phyloP scores from a whole-genome alignment of 495 filamentous ascomycete genomes.

The Penicillium macrosclerotiorum region DNA sequence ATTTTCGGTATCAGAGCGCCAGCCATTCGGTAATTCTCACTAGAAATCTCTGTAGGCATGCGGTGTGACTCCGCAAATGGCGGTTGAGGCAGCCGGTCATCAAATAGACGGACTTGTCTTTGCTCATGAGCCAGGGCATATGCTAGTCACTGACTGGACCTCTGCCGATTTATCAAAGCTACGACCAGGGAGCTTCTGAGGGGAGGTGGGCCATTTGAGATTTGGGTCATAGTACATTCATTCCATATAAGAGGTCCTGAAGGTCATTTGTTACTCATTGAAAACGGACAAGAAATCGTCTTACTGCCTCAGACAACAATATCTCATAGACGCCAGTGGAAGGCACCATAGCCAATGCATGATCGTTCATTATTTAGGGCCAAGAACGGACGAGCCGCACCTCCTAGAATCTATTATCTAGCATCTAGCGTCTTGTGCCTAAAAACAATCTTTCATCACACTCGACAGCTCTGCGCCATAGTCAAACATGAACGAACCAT shows the following conservation, averaged over 20 bases:
- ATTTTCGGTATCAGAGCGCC: neutral
- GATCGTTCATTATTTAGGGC: too few species aligned
- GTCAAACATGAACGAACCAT: constrained; percentile 29
- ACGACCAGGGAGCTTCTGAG: constrained; percentile 6
- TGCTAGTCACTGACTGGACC: constrained; percentile 51
- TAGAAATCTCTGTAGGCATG: constrained; percentile 38
- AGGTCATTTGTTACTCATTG: too few species aligned
- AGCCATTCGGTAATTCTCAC: too few species aligned
- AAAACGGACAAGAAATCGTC: too few species aligned
- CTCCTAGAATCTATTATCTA: too few species aligned
- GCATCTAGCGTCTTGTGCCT: too few species aligned
- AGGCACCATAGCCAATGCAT: too few species aligned
- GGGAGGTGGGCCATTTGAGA: too few species aligned
- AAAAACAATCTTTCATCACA: constrained; percentile 42
- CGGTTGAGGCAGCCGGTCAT: constrained; percentile 45
- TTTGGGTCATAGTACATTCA: too few species aligned
- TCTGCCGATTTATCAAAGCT: constrained; percentile 15
- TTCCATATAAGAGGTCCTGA: constrained; percentile 1
- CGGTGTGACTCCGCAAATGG: constrained; percentile 58
- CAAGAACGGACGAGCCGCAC: too few species aligned
- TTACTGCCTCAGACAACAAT: too few species aligned
- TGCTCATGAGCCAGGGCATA: constrained; percentile 54
- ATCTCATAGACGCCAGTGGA: too few species aligned
- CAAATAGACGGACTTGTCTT: constrained; percentile 49
- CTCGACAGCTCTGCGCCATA: constrained; percentile 39